A percentile compares a stretch with the other conserved stretches of the same genome.
Evolutionary conservation across 78 protist genomes (phyloP).

Genomic region (Planoprotostelium fungivorum): DNA sequence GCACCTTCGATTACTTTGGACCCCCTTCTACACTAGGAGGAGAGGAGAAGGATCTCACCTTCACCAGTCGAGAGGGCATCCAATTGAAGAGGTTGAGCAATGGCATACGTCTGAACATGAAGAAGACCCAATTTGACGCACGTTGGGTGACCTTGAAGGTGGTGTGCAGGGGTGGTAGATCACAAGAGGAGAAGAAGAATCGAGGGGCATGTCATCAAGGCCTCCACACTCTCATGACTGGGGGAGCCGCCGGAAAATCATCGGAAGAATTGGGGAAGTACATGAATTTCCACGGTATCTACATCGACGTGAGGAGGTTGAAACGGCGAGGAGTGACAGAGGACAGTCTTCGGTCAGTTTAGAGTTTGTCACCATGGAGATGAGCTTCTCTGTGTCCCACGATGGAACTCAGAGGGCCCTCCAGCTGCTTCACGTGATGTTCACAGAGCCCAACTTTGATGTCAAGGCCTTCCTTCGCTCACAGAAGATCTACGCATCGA

Average conservation of each 20-base stretch:
- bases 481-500: not conserved
- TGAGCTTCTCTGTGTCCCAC: not conserved
- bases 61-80: not conserved
- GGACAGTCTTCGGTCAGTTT: not conserved
- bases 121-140: not conserved
- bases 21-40: not conserved
- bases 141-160: not conserved
- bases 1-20: not conserved
- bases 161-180: not conserved
- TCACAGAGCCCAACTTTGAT: not conserved
- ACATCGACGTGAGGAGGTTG: not conserved
- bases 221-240: not conserved
- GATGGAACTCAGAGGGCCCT: not conserved
- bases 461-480: not conserved
- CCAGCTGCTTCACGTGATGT: not conserved
- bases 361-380: not conserved
- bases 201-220: not conserved
- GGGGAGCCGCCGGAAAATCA: not conserved
- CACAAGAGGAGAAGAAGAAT: not conserved
- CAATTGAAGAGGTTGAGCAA: not conserved
- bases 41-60: not conserved
- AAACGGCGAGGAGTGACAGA: not conserved
- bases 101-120: not conserved
- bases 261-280: not conserved
- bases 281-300: not conserved